Conservation (phyloP, 345 rosid species). For the Mercurialis annua region DNA sequence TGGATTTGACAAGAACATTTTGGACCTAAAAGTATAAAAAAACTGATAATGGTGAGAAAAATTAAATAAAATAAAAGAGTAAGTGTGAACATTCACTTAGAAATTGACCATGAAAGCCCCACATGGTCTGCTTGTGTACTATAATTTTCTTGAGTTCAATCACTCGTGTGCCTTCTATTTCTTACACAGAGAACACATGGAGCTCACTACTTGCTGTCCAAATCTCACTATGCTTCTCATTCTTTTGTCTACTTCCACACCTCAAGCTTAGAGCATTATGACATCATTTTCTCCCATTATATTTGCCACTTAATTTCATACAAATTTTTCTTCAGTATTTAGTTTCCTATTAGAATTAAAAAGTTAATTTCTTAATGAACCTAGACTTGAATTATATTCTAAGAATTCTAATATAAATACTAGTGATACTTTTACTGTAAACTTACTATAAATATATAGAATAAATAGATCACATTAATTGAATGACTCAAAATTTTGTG, state of each 20-base stretch:
- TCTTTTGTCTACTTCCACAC: slow-evolving; percentile 31
- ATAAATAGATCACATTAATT: no score
- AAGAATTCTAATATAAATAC: no score
- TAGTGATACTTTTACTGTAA: no score
- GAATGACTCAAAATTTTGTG: no score
- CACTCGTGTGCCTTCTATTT: neutral
- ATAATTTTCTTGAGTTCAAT: neutral
- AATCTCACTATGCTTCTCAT: neutral
- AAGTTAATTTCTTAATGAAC: no score
- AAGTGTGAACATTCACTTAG: neutral
- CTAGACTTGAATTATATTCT: no score
- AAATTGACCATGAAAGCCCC: slow-evolving; percentile 9
- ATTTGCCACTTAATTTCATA: no score
- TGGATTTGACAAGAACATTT: slow-evolving; percentile 4
- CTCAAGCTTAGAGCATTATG: slow-evolving; percentile 31
- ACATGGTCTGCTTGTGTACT: slow-evolving; percentile 4
- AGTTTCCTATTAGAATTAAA: no score
- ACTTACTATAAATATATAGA: no score
- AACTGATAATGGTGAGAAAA: no score
- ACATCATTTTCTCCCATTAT: slow-evolving; percentile 22
- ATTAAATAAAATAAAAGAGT: no score
- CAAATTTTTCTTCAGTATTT: no score
- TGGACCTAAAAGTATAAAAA: neutral
- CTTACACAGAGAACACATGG: neutral
- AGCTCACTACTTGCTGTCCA: slow-evolving; percentile 20